Conservation (phyloP, 2,329 filamentous ascomycete genomes). For the Lasiodiplodia sp. region DNA sequence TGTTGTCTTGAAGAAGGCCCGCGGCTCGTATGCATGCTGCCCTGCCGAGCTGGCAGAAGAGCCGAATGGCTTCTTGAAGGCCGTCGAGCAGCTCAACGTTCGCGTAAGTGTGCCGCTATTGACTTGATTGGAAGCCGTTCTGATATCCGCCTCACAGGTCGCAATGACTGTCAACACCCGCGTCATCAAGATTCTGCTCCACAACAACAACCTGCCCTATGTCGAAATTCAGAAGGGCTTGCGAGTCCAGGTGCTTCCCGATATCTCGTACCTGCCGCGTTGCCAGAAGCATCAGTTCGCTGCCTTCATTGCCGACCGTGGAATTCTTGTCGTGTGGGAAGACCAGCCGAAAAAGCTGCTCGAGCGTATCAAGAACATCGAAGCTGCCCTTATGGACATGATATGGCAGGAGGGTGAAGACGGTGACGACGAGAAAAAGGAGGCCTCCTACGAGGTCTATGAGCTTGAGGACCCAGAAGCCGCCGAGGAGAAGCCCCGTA, state of each 20-base stretch:
- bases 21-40: constrained; percentile 60
- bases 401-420: constrained; percentile 60
- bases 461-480: constrained; percentile 51
- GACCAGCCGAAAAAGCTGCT: constrained; percentile 66
- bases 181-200: constrained; percentile 67
- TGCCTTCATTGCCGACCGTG: constrained; percentile 67
- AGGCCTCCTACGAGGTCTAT: constrained; percentile 43
- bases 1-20: constrained; percentile 61
- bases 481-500: constrained; percentile 53
- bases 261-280: constrained; percentile 62
- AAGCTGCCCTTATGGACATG: constrained; percentile 63
- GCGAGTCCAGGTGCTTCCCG: constrained; percentile 67
- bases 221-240: constrained; percentile 66
- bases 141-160: constrained; percentile 52
- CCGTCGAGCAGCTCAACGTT: constrained; percentile 60
- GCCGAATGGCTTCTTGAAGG: constrained; percentile 58
- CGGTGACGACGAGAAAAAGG: constrained; percentile 52
- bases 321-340: constrained; percentile 69
- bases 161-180: constrained; percentile 73
- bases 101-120: constrained; percentile 50
- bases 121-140: not conserved
- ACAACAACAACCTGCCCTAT: constrained; percentile 58
- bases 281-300: constrained; percentile 72
- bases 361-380: constrained; percentile 59
- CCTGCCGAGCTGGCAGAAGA: constrained; percentile 56